Base-by-base conservation (phyloP, 345 rosid species). In the Gossypium arboreum region DNA sequence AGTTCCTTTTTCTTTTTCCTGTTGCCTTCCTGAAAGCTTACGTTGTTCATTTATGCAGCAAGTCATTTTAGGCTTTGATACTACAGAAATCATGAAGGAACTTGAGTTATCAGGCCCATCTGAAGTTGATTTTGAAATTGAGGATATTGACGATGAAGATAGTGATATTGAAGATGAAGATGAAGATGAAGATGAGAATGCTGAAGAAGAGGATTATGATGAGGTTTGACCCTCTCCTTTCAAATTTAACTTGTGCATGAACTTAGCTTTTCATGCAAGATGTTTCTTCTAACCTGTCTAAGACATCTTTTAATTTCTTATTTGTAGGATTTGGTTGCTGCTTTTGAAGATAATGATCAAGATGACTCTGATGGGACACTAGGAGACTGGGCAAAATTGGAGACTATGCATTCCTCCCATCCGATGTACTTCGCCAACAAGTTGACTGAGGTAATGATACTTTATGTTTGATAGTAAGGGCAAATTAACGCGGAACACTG, bases 311-410 rank as follows among this genome's bases (percentile, higher is more conserved):
- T 57, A 24, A 73, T 63, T 80, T 72, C 43, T 74, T 72, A 1
- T 56, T 75, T 77, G 48, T 77, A 95, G 97, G 93, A 91, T 44
- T 88, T 91, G 90, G 88, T 86, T 84, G 83, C 86, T 64, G 85
- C 85, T 80, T 84, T 92, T 55, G 89, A 90, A 3, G 89, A 86
- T 79, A 90, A 79, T 66, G 85, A 83, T 52, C 85, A 80, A 12
- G 86, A 86, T 47, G 90, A 85, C 64, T 82, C 83, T 65, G 90
- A 91, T 77, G 97, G 84, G 68, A 63, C 81, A 3, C 83, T 87
- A 66, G 92, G 94, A 68, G 97, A 93, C 83, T 92, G 98, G 98
- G 94, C 97, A 71, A 89, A 89, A 54, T 84, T 88, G 85, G 97
- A 91, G 73, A 91, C 97, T 3, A 87, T 92, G 99, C 89, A 91